These are phyloP conservation scores for Xylaria sp. DNA, from an alignment of 2,329 filamentous ascomycete species.

Conservation along the genomic window DNA sequence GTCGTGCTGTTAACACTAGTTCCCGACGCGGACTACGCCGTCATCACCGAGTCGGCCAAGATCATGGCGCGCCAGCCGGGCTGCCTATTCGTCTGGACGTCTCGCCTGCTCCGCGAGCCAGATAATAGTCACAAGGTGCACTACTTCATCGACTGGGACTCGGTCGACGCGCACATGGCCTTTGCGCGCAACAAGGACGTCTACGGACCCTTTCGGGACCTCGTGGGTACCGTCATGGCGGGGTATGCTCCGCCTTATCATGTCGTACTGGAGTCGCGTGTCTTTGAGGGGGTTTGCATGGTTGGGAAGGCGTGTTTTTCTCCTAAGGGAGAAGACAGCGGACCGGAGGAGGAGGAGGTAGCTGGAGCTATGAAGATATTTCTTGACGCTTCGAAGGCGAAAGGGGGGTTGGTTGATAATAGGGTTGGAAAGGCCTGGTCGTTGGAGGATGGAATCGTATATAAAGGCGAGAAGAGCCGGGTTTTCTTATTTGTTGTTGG, in stretches of 20 bases:
- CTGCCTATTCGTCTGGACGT: slow-evolving; percentile 39
- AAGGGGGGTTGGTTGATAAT: slow-evolving; percentile 29
- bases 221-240: slow-evolving; percentile 17
- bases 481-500: slow-evolving; percentile 38
- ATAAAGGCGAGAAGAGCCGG: slow-evolving; percentile 35
- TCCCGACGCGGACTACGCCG: slow-evolving; percentile 24
- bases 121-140: slow-evolving; percentile 11
- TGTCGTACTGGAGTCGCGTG: slow-evolving; percentile 34
- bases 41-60: slow-evolving; percentile 29
- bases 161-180: slow-evolving; percentile 36
- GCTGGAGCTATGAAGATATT: slow-evolving; percentile 22
- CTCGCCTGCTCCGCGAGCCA: slow-evolving; percentile 33
- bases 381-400: not conserved
- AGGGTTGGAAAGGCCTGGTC: slow-evolving; percentile 40
- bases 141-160: slow-evolving; percentile 45
- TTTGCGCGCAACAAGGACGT: slow-evolving; percentile 34
- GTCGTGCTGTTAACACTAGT: slow-evolving; percentile 37
- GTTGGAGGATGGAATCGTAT: slow-evolving; percentile 37
- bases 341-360: not conserved
- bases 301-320: slow-evolving; percentile 41
- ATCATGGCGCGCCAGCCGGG: slow-evolving; percentile 38
- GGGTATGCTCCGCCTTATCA: slow-evolving; percentile 35
- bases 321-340: not conserved
- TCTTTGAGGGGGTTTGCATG: slow-evolving; percentile 34
- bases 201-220: slow-evolving; percentile 35